Evolutionary conservation across 441 rosid species (phyloP).

Genomic region (Erodium trifolium): DNA sequence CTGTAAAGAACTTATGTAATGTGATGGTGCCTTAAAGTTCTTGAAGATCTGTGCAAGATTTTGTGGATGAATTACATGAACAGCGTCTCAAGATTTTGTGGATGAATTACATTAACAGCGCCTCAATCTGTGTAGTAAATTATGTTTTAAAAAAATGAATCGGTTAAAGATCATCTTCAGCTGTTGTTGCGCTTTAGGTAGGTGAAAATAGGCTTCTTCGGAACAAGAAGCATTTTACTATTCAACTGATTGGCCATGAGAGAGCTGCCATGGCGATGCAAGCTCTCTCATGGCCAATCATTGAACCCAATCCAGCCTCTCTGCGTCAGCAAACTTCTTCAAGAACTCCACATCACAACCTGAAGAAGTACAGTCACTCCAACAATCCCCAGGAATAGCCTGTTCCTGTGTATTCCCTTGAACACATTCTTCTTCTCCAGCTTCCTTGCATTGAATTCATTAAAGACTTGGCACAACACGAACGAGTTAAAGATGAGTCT

Average conservation of each 20-base stretch:
- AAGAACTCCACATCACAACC: slow-evolving; percentile 58
- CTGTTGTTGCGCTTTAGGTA: slow-evolving; percentile 31
- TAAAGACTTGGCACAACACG: slow-evolving; percentile 77
- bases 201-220: slow-evolving; percentile 42
- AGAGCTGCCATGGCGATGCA: slow-evolving; percentile 43
- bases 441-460: slow-evolving; percentile 74
- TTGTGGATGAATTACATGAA: not conserved
- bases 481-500: slow-evolving; percentile 61
- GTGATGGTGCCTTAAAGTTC: not conserved
- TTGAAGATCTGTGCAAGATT: not conserved
- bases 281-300: too few species aligned
- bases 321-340: slow-evolving; percentile 58
- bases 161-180: not conserved
- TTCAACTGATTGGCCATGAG: slow-evolving; percentile 61
- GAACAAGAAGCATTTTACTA: slow-evolving; percentile 57
- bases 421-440: slow-evolving; percentile 65
- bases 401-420: slow-evolving; percentile 45
- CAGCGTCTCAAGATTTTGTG: too few species aligned
- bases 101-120: not conserved
- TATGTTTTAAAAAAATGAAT: not conserved
- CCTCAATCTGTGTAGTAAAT: not conserved
- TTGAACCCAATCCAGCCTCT: slow-evolving; percentile 43
- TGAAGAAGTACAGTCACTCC: slow-evolving; percentile 56
- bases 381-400: slow-evolving; percentile 51
- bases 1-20: slow-evolving; percentile 9